Base-by-base conservation (phyloP, 2,329 filamentous ascomycete species). In the Microsporum ferrugineum region DNA sequence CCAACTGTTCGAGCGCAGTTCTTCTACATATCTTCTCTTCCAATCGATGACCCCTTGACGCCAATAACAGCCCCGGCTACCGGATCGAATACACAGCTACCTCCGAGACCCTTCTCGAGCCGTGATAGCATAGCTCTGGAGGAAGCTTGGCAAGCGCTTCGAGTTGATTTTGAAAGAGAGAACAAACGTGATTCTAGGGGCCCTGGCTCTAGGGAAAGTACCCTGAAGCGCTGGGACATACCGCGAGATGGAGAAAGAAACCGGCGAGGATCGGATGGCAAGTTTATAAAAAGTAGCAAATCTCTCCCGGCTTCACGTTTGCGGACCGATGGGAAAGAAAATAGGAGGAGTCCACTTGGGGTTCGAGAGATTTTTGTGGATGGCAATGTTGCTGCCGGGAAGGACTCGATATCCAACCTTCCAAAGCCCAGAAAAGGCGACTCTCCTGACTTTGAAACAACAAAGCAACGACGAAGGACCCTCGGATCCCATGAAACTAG, bases 21-120 rank as follows among this genome's bases (percentile, higher is more conserved):
- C 76, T 96, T 96, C 75, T 96, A 95, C 73, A 82, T 85, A 12
- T 94, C 90, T 8, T 78, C 85, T 10, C 82, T 92, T 57, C 87
- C 90, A 34, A 91, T 96, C 70, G 91, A 96, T 69, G 91, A 96
- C 69, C 89, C 89, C 29, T 80, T 95, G n/a, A 89, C 88, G 7
- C 82, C 87, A 72, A 80, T 75, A 69, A 84, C 72, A 71, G 82
- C 70, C 68, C 80, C 71, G 64, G 79, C 71, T 75, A 86, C 75
- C 27, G 73, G 71, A 58, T 70, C 79, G 12, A 72, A 80, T 60
- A 73, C 79, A 38, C 85, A 82, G 67, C 79, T 82, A 39, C 82
- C 84, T 55, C 83, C 90, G 6, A 84, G 88, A 49, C 89, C 91
- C 0, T 96, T 95, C 72, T 87, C 88, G 0, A 79, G 79, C 3